Evolutionary conservation across 179 eudicot genomes (phyloP).

Genomic region (Beta corolliflora): DNA sequence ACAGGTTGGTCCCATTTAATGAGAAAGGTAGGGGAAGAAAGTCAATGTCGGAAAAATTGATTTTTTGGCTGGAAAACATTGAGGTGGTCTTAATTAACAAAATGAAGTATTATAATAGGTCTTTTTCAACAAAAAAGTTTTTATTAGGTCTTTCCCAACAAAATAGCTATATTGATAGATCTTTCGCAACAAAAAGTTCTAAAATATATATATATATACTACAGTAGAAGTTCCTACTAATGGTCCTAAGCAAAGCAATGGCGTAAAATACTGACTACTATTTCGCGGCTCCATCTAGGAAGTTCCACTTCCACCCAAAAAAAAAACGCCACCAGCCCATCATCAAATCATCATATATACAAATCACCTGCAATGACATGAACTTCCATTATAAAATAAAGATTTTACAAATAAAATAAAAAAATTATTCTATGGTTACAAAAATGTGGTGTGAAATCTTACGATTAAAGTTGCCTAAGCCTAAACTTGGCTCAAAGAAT

Average conservation of each 20-base stretch:
- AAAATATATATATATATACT: too few relatives aligned
- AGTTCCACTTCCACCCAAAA: not conserved
- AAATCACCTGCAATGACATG: not conserved
- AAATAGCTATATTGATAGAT: too few relatives aligned
- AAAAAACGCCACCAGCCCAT: not conserved
- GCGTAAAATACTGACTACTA: not conserved
- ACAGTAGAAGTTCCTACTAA: not conserved
- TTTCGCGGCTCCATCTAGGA: not conserved
- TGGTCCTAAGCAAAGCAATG: not conserved
- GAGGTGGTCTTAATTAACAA: too few relatives aligned
- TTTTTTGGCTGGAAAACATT: too few relatives aligned
- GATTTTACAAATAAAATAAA: not conserved
- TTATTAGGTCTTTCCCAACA: too few relatives aligned
- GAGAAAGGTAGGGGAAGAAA: too few relatives aligned
- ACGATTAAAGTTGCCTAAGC: conserved; percentile 17
- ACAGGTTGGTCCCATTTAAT: too few relatives aligned
- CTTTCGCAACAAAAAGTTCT: too few relatives aligned
- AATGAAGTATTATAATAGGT: too few relatives aligned
- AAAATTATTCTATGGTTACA: not conserved
- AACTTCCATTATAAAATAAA: not conserved
- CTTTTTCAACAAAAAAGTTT: too few relatives aligned
- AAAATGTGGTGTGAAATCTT: conserved; percentile 32
- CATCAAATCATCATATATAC: not conserved
- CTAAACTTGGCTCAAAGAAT: conserved; percentile 43
- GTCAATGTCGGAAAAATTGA: too few relatives aligned